Conservation (phyloP, 352 stramenopile species). For the Phytophthora hibernalis region DNA sequence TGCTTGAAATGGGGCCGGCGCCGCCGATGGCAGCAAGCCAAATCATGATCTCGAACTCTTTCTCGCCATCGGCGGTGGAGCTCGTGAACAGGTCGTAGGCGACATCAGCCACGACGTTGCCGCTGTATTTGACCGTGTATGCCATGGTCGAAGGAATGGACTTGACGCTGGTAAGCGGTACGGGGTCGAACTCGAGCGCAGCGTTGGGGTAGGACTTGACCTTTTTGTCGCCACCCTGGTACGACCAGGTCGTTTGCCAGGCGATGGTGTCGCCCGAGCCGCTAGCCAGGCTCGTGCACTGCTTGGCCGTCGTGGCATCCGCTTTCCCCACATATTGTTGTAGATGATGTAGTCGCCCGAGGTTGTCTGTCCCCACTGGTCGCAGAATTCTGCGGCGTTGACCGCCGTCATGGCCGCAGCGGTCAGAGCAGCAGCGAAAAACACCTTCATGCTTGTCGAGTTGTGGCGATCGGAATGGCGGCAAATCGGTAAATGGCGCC, state of each 20-base stretch:
- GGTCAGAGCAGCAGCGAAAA: slow-evolving; percentile 32
- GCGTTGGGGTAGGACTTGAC: slow-evolving; percentile 62
- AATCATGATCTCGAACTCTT: slow-evolving; percentile 61
- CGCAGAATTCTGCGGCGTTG: slow-evolving; percentile 36
- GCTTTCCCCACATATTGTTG: slow-evolving; percentile 53
- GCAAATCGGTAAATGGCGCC: slow-evolving; percentile 31
- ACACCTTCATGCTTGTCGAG: slow-evolving; percentile 37
- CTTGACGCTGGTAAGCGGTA: slow-evolving; percentile 41
- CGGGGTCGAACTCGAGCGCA: slow-evolving; percentile 45
- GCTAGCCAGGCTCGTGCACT: slow-evolving; percentile 50
- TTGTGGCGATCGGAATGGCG: slow-evolving; percentile 15
- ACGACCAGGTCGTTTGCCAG: slow-evolving; percentile 53
- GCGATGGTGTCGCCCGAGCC: slow-evolving; percentile 38
- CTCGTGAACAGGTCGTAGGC: slow-evolving; percentile 53
- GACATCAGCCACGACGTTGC: slow-evolving; percentile 44
- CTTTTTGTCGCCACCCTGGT: slow-evolving; percentile 36
- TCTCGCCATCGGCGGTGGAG: slow-evolving; percentile 36
- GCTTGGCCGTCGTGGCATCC: slow-evolving; percentile 24
- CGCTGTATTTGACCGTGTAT: slow-evolving; percentile 49
- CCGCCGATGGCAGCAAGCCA: slow-evolving; percentile 47
- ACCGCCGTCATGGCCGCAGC: slow-evolving; percentile 22
- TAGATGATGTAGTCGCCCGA: slow-evolving; percentile 56
- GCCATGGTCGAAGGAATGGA: slow-evolving; percentile 51
- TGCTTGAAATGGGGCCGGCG: slow-evolving; percentile 47
- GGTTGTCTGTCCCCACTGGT: slow-evolving; percentile 45